Evolutionary conservation across 2,329 filamentous ascomycete species (phyloP).

Genomic region (Mycosphaerelloides madeirae): DNA sequence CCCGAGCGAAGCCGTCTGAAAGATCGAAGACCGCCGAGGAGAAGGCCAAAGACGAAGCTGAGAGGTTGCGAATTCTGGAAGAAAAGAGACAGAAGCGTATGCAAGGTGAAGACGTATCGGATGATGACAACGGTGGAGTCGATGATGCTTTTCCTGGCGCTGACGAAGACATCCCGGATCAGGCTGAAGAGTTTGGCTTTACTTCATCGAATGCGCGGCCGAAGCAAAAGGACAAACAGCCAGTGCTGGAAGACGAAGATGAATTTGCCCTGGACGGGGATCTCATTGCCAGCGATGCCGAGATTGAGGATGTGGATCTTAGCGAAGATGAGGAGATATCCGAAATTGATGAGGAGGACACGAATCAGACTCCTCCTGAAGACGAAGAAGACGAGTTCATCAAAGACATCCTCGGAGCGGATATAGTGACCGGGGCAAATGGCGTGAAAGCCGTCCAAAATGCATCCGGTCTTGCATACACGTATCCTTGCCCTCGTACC

Average conservation of each 20-base stretch:
- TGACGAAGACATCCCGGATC: constrained; percentile 43
- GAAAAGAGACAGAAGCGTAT: constrained; percentile 78
- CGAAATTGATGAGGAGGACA: constrained; percentile 4
- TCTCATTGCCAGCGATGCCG: constrained; percentile 74
- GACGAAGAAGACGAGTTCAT: constrained; percentile 47
- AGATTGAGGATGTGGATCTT: constrained; percentile 32
- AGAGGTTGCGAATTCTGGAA: constrained; percentile 73
- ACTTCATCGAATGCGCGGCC: constrained; percentile 50
- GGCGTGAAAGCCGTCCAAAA: constrained; percentile 38
- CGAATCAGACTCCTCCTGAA: constrained; percentile 31
- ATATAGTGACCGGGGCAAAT: constrained; percentile 11
- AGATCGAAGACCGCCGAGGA: constrained; percentile 91
- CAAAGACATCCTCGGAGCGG: constrained; percentile 37
- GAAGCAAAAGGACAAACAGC: constrained; percentile 31
- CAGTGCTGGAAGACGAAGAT: constrained; percentile 87
- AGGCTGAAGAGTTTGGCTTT: constrained; percentile 60
- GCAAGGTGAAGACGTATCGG: constrained; percentile 73
- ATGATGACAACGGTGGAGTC: constrained; percentile 42
- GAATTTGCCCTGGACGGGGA: constrained; percentile 89
- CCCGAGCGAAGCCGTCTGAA: constrained; percentile 76
- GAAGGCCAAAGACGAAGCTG: constrained; percentile 69
- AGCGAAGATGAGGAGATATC: constrained; percentile 17
- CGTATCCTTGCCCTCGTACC: constrained; percentile 76
- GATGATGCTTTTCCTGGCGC: constrained; percentile 29
- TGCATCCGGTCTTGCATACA: constrained; percentile 60